Evolutionary conservation across 768 basidiomycete species (phyloP), one percentile per base, ranked within the genome.

Genomic region (Nidula microcarpa): DNA sequence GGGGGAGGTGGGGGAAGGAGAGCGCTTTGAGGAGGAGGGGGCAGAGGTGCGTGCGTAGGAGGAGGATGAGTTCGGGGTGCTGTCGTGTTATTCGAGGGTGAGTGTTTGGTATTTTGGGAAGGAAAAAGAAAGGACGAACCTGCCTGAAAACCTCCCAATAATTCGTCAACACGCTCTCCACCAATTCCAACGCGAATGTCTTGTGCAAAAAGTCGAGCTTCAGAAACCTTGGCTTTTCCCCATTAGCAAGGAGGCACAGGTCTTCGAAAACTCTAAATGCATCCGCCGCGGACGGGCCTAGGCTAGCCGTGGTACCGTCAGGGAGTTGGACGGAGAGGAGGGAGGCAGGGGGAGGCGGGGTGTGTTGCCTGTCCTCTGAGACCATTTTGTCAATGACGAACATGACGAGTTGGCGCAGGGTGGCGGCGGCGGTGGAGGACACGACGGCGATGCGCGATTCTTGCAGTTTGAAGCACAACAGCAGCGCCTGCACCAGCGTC

Each of bases 361-460:
- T 57, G 33, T 68, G 65, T 17, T 76, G 46, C 4, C 74, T 71
- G 65, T 94, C 90, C 63, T 94, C 91, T 14, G 82, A 78, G 1
- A 86, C 82, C 68, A 98, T 90, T 65, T 96, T 94, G 71, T 99
- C 97, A 43, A 98, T 91, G 14, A 98, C 87, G 59, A 98, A 91
- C 95, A 99, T 98, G 44, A 98, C 92, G 1, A 98, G 78, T 65
- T 98, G 96, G 2, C 95, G 87, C 4, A 98, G 80, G 0, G 95
- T 98, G 0, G 97, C 97, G 2, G 95, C 95, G 1, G 96, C 96
- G 3, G 97, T 98, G 0, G 93, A 95, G 2, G 94, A 96, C 6
- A 99, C 96, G 23, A 98, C 96, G 0, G 94, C 90, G 18, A 95
- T 97, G 57, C 91, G 86, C 0, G 93, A 95, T 54, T 98, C 97